These are phyloP conservation scores for Halocafeteria seosinensis DNA, from an alignment of 108 stramenopile genomes.

Conservation along the genomic window DNA sequence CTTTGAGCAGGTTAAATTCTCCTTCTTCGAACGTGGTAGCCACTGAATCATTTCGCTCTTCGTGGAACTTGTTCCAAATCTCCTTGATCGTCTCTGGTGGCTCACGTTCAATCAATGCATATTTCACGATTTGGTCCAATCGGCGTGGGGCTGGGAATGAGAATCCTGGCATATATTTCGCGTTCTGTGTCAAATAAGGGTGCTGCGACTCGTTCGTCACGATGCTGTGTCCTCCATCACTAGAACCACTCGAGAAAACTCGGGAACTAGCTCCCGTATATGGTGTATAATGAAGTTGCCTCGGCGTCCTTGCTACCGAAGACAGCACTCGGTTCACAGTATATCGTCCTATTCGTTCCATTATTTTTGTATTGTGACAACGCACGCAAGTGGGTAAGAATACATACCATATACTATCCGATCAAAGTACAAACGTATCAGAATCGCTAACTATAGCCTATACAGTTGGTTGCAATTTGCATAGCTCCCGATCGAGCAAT, in stretches of 20 bases:
- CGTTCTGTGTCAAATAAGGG: background rate
- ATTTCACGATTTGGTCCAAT: conserved; percentile 1
- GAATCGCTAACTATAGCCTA: too few species aligned
- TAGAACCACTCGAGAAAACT: background rate
- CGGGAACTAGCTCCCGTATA: too few species aligned
- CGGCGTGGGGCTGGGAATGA: background rate
- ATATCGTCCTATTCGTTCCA: too few species aligned
- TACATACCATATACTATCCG: too few species aligned
- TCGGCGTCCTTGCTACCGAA: too few species aligned
- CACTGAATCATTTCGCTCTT: background rate
- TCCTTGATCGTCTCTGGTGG: background rate
- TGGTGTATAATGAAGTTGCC: too few species aligned
- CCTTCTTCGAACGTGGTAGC: background rate
- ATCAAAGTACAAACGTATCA: too few species aligned
- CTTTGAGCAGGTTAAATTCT: background rate
- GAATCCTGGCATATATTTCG: background rate
- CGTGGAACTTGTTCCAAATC: conserved; percentile 11
- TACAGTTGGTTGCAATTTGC: too few species aligned
- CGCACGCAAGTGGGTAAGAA: too few species aligned
- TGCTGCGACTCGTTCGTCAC: background rate
- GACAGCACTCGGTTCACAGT: too few species aligned
- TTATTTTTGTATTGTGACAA: too few species aligned
- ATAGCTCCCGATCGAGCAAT: too few species aligned
- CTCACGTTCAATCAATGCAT: conserved; percentile 3
- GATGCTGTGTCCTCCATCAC: background rate